These are phyloP conservation scores for Candida glucosophila DNA, from an alignment of 1,139 yeast species.

Conservation along the genomic window DNA sequence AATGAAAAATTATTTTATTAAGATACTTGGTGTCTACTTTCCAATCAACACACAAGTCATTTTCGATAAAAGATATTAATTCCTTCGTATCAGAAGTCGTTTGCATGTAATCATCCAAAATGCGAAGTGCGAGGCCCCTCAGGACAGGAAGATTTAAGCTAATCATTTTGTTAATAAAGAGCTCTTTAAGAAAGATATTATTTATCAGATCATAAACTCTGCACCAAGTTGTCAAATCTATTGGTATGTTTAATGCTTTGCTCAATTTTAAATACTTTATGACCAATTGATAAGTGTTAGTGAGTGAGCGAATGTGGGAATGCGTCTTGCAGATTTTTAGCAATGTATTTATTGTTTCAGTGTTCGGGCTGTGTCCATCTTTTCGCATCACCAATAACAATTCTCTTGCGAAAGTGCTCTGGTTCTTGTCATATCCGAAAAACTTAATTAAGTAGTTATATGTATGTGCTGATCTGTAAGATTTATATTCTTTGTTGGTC, in stretches of 20 bases:
- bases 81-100: slow-evolving; percentile 20
- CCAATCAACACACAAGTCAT: slow-evolving; percentile 27
- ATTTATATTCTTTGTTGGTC: slow-evolving; percentile 20
- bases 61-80: slow-evolving; percentile 24
- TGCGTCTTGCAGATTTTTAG: slow-evolving; percentile 26
- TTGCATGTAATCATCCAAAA: slow-evolving; percentile 28
- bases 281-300: slow-evolving; percentile 24
- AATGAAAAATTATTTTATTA: slow-evolving; percentile 22
- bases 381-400: slow-evolving; percentile 32
- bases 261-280: slow-evolving; percentile 23
- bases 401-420: slow-evolving; percentile 35
- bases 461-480: slow-evolving; percentile 26
- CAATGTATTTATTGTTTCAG: slow-evolving; percentile 32
- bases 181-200: slow-evolving; percentile 30
- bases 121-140: slow-evolving; percentile 18
- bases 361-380: slow-evolving; percentile 34
- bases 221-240: slow-evolving; percentile 28
- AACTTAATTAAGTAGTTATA: slow-evolving; percentile 34
- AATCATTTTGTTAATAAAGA: slow-evolving; percentile 24
- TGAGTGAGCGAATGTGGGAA: slow-evolving; percentile 22
- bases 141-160: slow-evolving; percentile 26
- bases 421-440: slow-evolving; percentile 36
- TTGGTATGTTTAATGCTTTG: slow-evolving; percentile 18
- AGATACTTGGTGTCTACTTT: slow-evolving; percentile 18
- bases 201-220: slow-evolving; percentile 31